phyloP scores from a whole-genome alignment of 257 asterid genomes.

The Solanum chilense region DNA sequence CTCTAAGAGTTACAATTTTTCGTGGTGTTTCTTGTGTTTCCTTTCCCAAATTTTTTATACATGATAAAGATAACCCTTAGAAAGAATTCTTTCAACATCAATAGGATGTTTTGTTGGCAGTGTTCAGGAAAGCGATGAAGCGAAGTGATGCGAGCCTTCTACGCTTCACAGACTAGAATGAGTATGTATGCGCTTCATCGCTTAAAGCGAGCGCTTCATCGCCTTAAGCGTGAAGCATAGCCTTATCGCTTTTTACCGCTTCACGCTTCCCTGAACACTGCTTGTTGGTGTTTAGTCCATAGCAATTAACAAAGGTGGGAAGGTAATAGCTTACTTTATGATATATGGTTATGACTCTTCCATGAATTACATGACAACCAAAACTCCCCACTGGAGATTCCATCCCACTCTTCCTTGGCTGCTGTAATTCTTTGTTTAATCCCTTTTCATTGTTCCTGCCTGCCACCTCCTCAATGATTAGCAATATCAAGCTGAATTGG shows the following conservation, averaged over 20 bases:
- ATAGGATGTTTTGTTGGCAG: neutral
- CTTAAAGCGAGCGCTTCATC: too few relatives aligned
- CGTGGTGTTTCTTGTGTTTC: neutral
- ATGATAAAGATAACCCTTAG: neutral
- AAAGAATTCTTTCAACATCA: neutral
- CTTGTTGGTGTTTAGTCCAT: neutral
- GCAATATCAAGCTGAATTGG: neutral
- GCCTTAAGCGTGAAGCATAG: too few relatives aligned
- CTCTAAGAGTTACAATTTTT: neutral
- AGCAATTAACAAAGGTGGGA: neutral
- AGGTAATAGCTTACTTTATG: neutral
- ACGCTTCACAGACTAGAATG: too few relatives aligned
- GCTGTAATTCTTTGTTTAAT: neutral
- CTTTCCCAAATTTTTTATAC: neutral
- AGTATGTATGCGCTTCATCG: too few relatives aligned
- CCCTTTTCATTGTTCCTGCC: neutral
- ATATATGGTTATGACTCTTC: neutral
- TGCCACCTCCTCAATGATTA: neutral
- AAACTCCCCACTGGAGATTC: neutral
- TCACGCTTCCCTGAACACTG: too few relatives aligned
- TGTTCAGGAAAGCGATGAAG: too few relatives aligned
- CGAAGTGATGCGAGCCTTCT: too few relatives aligned
- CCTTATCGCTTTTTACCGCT: too few relatives aligned
- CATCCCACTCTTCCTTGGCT: neutral
- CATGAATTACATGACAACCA: neutral